These are phyloP conservation scores for Fomitopsis betulina DNA, from an alignment of 1,284 basidiomycete genomes.

Conservation along the genomic window DNA sequence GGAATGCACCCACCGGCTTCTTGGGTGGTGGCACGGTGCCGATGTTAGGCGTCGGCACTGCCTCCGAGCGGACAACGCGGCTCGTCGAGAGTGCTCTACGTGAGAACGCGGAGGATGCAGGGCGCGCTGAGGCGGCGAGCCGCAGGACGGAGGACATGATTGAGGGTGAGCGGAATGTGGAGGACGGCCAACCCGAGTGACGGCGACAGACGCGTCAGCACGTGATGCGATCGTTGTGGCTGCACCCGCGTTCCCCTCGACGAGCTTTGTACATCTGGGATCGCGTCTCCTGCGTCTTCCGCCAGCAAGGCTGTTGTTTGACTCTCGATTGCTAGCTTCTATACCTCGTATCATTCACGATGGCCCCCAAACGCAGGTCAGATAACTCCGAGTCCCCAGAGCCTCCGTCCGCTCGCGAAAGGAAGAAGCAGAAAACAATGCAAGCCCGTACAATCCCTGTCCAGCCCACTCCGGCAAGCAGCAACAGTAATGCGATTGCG, in stretches of 20 bases:
- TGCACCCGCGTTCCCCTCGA: not conserved
- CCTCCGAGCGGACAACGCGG: slow-evolving; percentile 38
- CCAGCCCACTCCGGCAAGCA: slow-evolving; percentile 33
- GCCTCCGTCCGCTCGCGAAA: slow-evolving; percentile 45
- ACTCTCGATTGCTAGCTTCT: not conserved
- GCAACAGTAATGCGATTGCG: slow-evolving; percentile 23
- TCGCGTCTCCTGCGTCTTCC: not conserved
- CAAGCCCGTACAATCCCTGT: slow-evolving; percentile 65
- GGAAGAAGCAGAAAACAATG: slow-evolving; percentile 64
- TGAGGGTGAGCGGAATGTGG: slow-evolving; percentile 3
- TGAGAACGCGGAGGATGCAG: slow-evolving; percentile 6
- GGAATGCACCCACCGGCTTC: slow-evolving; percentile 81
- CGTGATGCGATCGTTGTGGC: not conserved
- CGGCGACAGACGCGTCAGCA: slow-evolving; percentile 9
- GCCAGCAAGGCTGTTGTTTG: not conserved
- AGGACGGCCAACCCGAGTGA: slow-evolving; percentile 1
- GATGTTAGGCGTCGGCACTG: slow-evolving; percentile 35
- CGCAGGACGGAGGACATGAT: slow-evolving; percentile 34
- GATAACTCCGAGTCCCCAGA: slow-evolving; percentile 25
- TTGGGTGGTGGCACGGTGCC: slow-evolving; percentile 58
- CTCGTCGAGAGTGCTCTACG: slow-evolving; percentile 33
- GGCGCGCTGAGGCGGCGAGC: slow-evolving; percentile 35
- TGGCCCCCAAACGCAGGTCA: slow-evolving; percentile 51
- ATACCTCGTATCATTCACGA: slow-evolving; percentile 14
- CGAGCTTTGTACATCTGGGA: no score